phyloP scores from a whole-genome alignment of 192 early-diverging fungal species.

The Radiomyces spectabilis region DNA sequence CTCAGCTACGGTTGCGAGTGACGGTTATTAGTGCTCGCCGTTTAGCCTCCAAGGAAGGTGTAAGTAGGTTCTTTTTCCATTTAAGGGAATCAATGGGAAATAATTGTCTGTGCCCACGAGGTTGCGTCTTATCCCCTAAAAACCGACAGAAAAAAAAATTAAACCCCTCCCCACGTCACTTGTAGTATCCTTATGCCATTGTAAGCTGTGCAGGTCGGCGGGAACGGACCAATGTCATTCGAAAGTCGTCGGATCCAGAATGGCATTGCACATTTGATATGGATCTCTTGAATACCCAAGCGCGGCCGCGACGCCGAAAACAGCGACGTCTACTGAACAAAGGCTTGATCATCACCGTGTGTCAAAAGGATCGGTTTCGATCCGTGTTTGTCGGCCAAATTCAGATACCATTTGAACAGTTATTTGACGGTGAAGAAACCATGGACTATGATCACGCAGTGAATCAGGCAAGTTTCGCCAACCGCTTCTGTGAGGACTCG shows the following conservation, averaged over 20 bases:
- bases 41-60: neutral
- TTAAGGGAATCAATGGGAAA: neutral
- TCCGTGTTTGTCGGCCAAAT: conserved; percentile 63
- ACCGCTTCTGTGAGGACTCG: too few species aligned
- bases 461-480: conserved; percentile 47
- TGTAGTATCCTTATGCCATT: conserved; percentile 33
- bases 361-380: conserved; percentile 61
- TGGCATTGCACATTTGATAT: conserved; percentile 62
- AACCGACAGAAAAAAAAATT: neutral
- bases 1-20: too few species aligned
- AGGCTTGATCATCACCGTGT: conserved; percentile 42
- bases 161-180: neutral
- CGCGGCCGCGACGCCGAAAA: conserved; percentile 1
- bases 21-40: neutral
- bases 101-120: too few species aligned
- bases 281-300: conserved; percentile 19
- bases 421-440: too few species aligned
- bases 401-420: conserved; percentile 44
- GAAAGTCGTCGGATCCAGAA: conserved; percentile 50
- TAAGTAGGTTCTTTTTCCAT: too few species aligned
- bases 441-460: conserved; percentile 42
- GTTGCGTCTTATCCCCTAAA: neutral
- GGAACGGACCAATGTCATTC: conserved; percentile 53
- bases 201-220: conserved; percentile 49
- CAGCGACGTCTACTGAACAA: conserved; percentile 28